A percentile compares a stretch with the other conserved stretches of the same genome.
These are phyloP conservation scores for Coprinellus micaceus DNA, from an alignment of 768 basidiomycete species.

Conservation along the genomic window DNA sequence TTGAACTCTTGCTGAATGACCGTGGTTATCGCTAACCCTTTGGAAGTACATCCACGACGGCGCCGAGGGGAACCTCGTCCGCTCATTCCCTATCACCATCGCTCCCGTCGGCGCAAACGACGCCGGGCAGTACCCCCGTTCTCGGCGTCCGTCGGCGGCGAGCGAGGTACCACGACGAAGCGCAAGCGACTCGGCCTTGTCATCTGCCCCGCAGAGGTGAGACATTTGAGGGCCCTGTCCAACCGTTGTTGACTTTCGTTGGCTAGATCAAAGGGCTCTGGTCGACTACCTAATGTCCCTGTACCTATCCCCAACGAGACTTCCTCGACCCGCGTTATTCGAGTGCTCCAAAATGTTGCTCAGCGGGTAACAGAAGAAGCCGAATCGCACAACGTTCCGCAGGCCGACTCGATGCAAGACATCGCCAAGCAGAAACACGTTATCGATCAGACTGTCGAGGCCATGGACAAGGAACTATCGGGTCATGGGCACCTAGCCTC, in stretches of 20 bases:
- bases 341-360: constrained; percentile 72
- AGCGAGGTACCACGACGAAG: constrained; percentile 41
- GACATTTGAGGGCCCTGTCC: constrained; percentile 6
- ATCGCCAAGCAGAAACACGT: constrained; percentile 82
- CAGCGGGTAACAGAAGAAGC: constrained; percentile 74
- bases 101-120: constrained; percentile 56
- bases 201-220: constrained; percentile 38
- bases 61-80: constrained; percentile 62
- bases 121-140: constrained; percentile 34
- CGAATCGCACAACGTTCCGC: constrained; percentile 53
- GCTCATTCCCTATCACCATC: constrained; percentile 68
- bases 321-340: constrained; percentile 70
- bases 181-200: constrained; percentile 47
- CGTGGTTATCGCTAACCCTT: background rate
- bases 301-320: constrained; percentile 20
- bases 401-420: constrained; percentile 50
- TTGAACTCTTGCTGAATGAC: background rate
- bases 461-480: constrained; percentile 67
- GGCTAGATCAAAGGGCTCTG: constrained; percentile 3
- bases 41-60: constrained; percentile 66
- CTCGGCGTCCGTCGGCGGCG: constrained; percentile 41
- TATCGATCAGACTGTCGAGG: constrained; percentile 64
- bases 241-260: background rate
- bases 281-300: background rate
- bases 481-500: constrained; percentile 50